Percentiles rank a stretch among this genome's conserved stretches.
phyloP scores from a whole-genome alignment of 1,284 basidiomycete genomes.

The Volvariella volvacea region DNA sequence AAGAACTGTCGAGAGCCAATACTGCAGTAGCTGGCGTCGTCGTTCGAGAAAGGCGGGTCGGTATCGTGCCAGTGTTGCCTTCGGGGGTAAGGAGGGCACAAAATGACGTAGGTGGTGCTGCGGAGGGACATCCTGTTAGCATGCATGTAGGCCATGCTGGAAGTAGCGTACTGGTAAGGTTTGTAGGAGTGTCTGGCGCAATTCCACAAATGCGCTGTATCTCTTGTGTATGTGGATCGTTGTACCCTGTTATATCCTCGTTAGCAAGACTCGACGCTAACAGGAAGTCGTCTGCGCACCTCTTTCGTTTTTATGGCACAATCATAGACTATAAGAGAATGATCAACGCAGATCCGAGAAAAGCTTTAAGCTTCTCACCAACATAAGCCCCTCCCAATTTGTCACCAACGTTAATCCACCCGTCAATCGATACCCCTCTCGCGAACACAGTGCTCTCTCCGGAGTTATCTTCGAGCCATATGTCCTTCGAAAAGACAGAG shows the following conservation, averaged over 20 bases:
- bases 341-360: neutral
- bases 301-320: conserved; percentile 59
- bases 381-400: conserved; percentile 53
- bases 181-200: conserved; percentile 42
- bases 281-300: conserved; percentile 19
- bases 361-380: conserved; percentile 30
- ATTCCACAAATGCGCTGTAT: conserved; percentile 61
- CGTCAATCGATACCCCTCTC: conserved; percentile 52
- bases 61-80: conserved; percentile 61
- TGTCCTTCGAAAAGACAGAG: conserved; percentile 54
- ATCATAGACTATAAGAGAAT: conserved; percentile 43
- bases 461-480: conserved; percentile 57
- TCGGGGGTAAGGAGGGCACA: conserved; percentile 62
- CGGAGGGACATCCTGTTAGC: neutral
- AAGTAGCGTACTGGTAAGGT: conserved; percentile 44
- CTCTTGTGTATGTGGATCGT: conserved; percentile 63
- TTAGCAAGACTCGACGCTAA: conserved; percentile 1
- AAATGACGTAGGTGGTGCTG: conserved; percentile 40
- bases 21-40: conserved; percentile 57
- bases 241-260: conserved; percentile 37
- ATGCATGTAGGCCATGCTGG: neutral
- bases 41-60: conserved; percentile 64
- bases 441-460: conserved; percentile 46
- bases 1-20: conserved; percentile 61
- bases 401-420: conserved; percentile 67